These are phyloP conservation scores for Dendrobium huoshanense DNA, from an alignment of 106 monocot genomes.

Conservation along the genomic window DNA sequence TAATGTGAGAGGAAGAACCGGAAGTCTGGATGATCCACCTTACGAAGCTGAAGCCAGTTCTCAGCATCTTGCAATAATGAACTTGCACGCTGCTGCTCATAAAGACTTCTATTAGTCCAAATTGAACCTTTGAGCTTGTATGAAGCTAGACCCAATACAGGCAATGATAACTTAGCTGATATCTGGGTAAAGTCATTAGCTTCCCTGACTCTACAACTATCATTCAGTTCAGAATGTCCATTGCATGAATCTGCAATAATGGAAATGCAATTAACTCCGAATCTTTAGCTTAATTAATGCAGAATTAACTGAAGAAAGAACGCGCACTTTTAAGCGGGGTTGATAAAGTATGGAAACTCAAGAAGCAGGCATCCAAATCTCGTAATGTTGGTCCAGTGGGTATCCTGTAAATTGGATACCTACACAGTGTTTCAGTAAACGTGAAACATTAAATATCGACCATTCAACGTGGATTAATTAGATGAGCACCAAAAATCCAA, in stretches of 20 bases:
- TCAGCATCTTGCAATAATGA: slow-evolving; percentile 66
- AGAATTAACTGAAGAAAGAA: not conserved
- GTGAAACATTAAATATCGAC: not conserved
- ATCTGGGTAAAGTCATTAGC: slow-evolving; percentile 7
- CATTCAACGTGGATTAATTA: no score
- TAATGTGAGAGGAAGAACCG: slow-evolving; percentile 58
- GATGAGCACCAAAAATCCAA: no score
- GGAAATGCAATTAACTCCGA: not conserved
- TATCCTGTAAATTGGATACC: slow-evolving; percentile 99
- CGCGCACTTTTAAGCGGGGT: slow-evolving; percentile 43
- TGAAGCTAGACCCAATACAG: slow-evolving; percentile 77
- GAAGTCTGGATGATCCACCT: slow-evolving; percentile 83
- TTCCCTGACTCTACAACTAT: slow-evolving; percentile 6
- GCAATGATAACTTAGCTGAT: slow-evolving; percentile 41
- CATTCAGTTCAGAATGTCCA: slow-evolving; percentile 13
- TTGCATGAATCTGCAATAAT: slow-evolving; percentile 25
- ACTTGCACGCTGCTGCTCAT: slow-evolving; percentile 41
- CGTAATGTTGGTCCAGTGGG: slow-evolving; percentile 79
- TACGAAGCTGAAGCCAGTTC: slow-evolving; percentile 53
- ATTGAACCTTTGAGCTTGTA: slow-evolving; percentile 79
- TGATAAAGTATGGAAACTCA: slow-evolving; percentile 69
- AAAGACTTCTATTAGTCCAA: slow-evolving; percentile 44
- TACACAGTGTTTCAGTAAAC: slow-evolving; percentile 12
- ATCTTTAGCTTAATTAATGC: not conserved
- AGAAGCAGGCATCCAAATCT: slow-evolving; percentile 90